A percentile compares a stretch with the other conserved stretches of the same genome.
Evolutionary conservation across 106 monocot species (phyloP).

Genomic region (Dioscorea alata): DNA sequence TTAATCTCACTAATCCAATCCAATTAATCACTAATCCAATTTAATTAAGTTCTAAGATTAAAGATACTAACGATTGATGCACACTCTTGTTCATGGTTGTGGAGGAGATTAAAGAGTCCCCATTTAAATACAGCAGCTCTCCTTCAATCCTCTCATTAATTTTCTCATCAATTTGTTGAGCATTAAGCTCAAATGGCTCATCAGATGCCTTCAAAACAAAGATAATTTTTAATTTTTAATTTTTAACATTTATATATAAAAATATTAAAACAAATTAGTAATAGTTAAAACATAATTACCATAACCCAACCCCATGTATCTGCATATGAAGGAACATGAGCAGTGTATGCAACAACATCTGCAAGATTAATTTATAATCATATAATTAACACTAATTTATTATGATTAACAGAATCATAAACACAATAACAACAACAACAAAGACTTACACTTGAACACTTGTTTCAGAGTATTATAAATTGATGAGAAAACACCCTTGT

Average conservation of each 20-base stretch:
- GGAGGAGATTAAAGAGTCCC: conserved; percentile 49
- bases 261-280: too few species aligned
- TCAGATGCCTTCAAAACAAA: conserved; percentile 51
- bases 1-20: not conserved
- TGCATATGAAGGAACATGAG: conserved; percentile 74
- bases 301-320: conserved; percentile 92
- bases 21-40: too few species aligned
- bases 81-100: conserved; percentile 75
- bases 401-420: not conserved
- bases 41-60: not conserved
- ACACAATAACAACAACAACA: not conserved
- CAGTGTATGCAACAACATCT: conserved; percentile 74
- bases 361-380: not conserved
- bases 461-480: conserved; percentile 70
- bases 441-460: conserved; percentile 66
- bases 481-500: conserved; percentile 77
- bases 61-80: conserved; percentile 34
- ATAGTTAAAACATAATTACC: conserved; percentile 26
- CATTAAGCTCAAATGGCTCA: conserved; percentile 37
- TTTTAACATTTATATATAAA: too few species aligned
- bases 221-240: too few species aligned
- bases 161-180: conserved; percentile 32
- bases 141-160: conserved; percentile 55
- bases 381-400: not conserved
- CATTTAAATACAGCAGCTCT: conserved; percentile 54